Evolutionary conservation across 1,139 yeast species (phyloP), one percentile per base, ranked within the genome.

Genomic region (Hansenula anomala): DNA sequence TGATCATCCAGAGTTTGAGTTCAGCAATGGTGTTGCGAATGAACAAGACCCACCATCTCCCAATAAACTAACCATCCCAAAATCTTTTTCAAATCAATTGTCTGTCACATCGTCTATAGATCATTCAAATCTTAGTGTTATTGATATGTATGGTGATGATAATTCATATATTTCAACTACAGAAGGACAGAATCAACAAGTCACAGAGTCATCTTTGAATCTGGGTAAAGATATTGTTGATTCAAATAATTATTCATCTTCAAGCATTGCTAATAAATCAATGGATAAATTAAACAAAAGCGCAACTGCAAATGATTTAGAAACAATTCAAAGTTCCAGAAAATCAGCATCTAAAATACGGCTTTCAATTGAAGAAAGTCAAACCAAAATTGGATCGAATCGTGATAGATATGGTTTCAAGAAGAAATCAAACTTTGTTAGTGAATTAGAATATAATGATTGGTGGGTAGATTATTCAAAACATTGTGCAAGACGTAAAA

Each of bases 351-450:
- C 46, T 1, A 41, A 34, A 27, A 43, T 52, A 16, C 39, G 57
- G 23, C 23, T 36, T 3, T 46, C 52, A 6, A 50, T 52, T 5
- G 57, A 52, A 28, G 47, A 40, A 19, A 24, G 31, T 1, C 33
- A 38, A 7, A 45, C 52, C 5, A 23, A 35, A 2, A 20, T 46
- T 7, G 17, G 35, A 4, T 50, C 52, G 1, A 29, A 69, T 28
- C 69, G 78, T 40, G 97, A 90, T 58, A 63, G 90, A 35, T 90
- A 90, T 55, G 97, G 97, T 2, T 90, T 90, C 63, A 80, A 77
- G 49, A 89, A 87, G 56, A 71, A 70, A 23, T 73, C 78, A 14
- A 63, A 66, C 31, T 75, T 63, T 45, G 66, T 80, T 14, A 52
- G 83, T 6, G 67, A 63, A 34, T 63, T 64, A n/a, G 76, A 76